Evolutionary conservation across 2,329 filamentous ascomycete species (phyloP).

Genomic region (Trichoderma guizhouense): DNA sequence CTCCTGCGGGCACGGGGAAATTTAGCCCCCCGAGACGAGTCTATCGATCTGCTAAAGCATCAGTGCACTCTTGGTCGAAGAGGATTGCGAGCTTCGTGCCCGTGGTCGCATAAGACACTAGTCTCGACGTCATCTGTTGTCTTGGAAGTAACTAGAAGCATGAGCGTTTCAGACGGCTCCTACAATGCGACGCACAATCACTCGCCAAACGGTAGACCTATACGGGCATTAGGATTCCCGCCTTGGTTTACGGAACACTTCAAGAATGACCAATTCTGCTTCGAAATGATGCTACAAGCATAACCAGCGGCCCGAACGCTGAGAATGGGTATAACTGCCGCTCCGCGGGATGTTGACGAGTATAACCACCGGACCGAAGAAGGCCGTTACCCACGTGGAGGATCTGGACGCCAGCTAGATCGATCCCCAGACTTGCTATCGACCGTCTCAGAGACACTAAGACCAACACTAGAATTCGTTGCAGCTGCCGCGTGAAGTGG

Average conservation of each 20-base stretch:
- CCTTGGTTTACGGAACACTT: not conserved
- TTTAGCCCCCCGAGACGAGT: not conserved
- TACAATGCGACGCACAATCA: not conserved
- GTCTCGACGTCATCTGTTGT: not conserved
- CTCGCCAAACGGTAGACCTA: not conserved
- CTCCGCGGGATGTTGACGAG: not conserved
- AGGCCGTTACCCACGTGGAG: not conserved
- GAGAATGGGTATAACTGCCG: not conserved
- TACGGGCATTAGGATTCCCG: not conserved
- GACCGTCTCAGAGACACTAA: constrained; percentile 6
- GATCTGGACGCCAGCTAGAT: not conserved
- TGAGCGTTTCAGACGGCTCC: not conserved
- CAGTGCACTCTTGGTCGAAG: not conserved
- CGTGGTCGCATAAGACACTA: not conserved
- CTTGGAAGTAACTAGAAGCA: not conserved
- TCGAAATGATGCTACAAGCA: not conserved
- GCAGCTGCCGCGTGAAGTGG: not conserved
- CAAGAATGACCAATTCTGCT: not conserved
- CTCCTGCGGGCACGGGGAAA: not conserved
- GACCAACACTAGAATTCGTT: not conserved
- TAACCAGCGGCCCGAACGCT: not conserved
- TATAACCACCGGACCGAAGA: not conserved
- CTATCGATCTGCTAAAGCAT: not conserved
- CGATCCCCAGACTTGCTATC: not conserved
- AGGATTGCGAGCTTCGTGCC: not conserved